Base-by-base conservation (phyloP, 2,329 filamentous ascomycete genomes). In the Gaeumannomyces sp. region DNA sequence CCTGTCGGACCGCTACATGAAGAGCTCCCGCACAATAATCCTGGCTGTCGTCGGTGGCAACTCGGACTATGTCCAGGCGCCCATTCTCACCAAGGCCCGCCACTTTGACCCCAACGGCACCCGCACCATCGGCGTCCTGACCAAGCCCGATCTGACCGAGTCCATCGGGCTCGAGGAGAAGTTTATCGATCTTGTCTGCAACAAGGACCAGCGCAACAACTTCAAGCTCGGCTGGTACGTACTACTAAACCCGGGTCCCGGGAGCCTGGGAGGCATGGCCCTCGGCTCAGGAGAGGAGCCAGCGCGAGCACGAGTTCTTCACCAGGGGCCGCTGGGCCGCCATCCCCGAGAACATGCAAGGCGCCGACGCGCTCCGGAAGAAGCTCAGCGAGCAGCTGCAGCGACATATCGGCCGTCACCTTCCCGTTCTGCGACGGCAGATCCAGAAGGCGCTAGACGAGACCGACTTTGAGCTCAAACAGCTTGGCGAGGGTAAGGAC, bases 11-110 rank as follows among this genome's bases (percentile, higher is more conserved):
- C 77, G 77, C 33, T 85, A 85, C 72, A 84, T 84, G 82, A 83
- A 82, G 75, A 81, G 81, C 66, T 75, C 80, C 0, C 78, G 83
- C 38, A 85, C 81, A 59, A 82, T 85, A 60, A 84, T 85, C 59
- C 75, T 85, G 3, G 83, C 82, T 38, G 82, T 85, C 29, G 78
- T 85, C 25, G 82, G 81, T 4, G 83, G 81, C 28, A 85, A 84
- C 72, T 81, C 80, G 59, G 82, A 85, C 67, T 83, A 83, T 62
- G 81, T 83, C 2, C 81, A 83, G 64, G 81, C 81, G 0, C 80
- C 80, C 0, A 82, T 83, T 35, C 74, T 83, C 59, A 78, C 79
- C 45, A 83, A 83, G 68, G 80, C 80, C 13, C 78, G 80, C 14
- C 74, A 81, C 0, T 83, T 83, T 67, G 81, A 83, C 67, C 81